Conservation (phyloP, 169 alveolate genomes). For the Plasmodium vivax region DNA sequence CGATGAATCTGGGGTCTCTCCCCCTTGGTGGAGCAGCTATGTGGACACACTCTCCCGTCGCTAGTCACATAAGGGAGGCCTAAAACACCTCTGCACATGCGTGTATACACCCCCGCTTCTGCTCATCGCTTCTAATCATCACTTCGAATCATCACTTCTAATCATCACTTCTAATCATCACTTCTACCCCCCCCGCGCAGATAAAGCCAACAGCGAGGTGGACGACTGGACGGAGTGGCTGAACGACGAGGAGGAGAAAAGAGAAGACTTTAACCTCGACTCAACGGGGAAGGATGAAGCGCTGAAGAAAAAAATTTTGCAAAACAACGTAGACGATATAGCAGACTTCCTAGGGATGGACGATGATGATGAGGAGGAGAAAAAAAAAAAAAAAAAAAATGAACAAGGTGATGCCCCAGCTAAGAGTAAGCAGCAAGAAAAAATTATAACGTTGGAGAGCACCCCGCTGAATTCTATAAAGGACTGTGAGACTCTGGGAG, state of each 20-base stretch:
- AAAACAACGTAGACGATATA: constrained; percentile 50
- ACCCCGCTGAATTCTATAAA: constrained; percentile 51
- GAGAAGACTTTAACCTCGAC: constrained; percentile 8
- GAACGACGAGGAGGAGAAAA: constrained; percentile 44
- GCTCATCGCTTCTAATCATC: too few relatives aligned
- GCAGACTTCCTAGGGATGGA: constrained; percentile 59
- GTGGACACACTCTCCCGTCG: background rate
- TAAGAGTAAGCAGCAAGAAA: constrained; percentile 35
- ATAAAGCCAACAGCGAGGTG: background rate
- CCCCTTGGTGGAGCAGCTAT: background rate
- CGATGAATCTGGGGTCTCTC: background rate
- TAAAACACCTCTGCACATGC: background rate
- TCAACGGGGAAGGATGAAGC: constrained; percentile 12
- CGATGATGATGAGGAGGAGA: constrained; percentile 1
- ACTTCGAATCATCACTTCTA: too few relatives aligned
- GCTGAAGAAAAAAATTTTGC: constrained; percentile 38
- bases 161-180: too few relatives aligned
- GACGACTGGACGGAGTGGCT: constrained; percentile 72
- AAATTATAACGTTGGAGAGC: constrained; percentile 40
- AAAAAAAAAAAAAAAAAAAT: constrained; percentile 7
- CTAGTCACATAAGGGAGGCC: background rate
- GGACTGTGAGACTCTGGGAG: constrained; percentile 63
- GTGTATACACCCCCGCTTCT: background rate
- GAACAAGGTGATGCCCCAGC: constrained; percentile 9
- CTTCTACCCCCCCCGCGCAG: background rate